Base-by-base conservation (phyloP, 2,329 filamentous ascomycete species). In the Aspergillus sp. region DNA sequence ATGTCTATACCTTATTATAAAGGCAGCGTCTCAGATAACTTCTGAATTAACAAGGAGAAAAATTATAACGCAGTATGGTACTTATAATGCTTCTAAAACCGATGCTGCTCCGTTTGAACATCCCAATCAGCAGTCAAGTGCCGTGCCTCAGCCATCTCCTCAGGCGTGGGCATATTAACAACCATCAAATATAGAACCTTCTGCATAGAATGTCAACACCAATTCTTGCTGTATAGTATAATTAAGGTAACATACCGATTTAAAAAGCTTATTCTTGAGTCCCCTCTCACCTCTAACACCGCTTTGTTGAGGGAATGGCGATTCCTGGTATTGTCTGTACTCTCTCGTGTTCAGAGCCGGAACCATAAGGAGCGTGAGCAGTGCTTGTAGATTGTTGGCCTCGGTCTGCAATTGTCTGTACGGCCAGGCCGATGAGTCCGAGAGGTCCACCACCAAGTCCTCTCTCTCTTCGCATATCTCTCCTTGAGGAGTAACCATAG, bases 151-250 rank as follows among this genome's bases (percentile, higher is more conserved):
- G 54, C 57, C 44, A 59, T 44, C 40, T 59, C 57, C 41, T 59
- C 57, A 5, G 56, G 49, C 3, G 53, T 48, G 6, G 57, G 57
- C 57, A 56, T 56, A 20, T 59, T 59, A 4, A 59, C 57, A 33
- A 59, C 41, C 57, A 59, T 56, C 2, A 59, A 15, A n/a, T 59
- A 59, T 2, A 53, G 39, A 0, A 59, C 54, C 27, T 59, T 57
- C 57, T 59, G 39, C 12, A 37, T 33, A 15, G 5, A 24, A 20
- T 12, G 19, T 33, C 30, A 48, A 13, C 12, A 22, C 33, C 3
- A 48, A 42, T 19, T 34, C 22, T 30, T 17, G 7, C 27, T 15
- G 12, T n/a, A 15, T 45, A 40, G 46, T 41, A 30, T 30, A 2
- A 4, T 30, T 11, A 30, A 19, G 33, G 19, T 17, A 11, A 47